These are phyloP conservation scores for Ramalina intermedia DNA, from an alignment of 495 filamentous ascomycete genomes.

Conservation along the genomic window DNA sequence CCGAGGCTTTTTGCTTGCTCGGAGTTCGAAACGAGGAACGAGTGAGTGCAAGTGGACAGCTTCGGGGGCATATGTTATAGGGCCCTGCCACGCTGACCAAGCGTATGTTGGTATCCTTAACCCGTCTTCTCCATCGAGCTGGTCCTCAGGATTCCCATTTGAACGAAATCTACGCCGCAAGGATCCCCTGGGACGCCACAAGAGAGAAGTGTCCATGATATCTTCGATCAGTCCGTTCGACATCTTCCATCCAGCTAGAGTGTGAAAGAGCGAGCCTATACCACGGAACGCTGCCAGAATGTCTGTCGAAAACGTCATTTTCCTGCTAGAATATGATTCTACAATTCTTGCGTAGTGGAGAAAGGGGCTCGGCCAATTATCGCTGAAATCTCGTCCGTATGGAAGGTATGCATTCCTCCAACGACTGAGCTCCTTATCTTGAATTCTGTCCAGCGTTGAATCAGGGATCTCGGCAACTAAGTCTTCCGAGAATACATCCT, in stretches of 20 bases:
- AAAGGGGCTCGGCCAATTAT: slow-evolving; percentile 1
- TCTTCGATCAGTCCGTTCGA: slow-evolving; percentile 4
- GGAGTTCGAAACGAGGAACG: background rate
- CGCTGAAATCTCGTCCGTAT: no score
- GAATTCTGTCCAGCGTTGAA: background rate
- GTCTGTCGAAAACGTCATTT: slow-evolving; percentile 2
- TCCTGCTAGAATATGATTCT: background rate
- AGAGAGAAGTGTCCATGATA: background rate
- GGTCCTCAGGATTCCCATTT: background rate
- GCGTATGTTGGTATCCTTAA: slow-evolving; percentile 1
- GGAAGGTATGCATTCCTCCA: no score
- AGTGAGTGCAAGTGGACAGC: background rate
- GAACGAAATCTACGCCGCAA: background rate
- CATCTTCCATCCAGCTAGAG: background rate
- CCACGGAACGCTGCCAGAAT: slow-evolving; percentile 1
- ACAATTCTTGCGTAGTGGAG: background rate
- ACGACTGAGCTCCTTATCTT: no score
- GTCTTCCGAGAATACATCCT: slow-evolving; percentile 1
- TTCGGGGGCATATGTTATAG: background rate
- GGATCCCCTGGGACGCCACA: background rate
- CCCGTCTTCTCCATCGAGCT: background rate
- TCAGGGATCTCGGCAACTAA: background rate
- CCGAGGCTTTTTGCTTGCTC: background rate
- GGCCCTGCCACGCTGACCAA: slow-evolving; percentile 4
- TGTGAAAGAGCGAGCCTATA: background rate